A percentile compares a stretch with the other conserved stretches of the same genome.
These are phyloP conservation scores for Termitomyces sp. DNA, from an alignment of 768 basidiomycete genomes.

Conservation along the genomic window DNA sequence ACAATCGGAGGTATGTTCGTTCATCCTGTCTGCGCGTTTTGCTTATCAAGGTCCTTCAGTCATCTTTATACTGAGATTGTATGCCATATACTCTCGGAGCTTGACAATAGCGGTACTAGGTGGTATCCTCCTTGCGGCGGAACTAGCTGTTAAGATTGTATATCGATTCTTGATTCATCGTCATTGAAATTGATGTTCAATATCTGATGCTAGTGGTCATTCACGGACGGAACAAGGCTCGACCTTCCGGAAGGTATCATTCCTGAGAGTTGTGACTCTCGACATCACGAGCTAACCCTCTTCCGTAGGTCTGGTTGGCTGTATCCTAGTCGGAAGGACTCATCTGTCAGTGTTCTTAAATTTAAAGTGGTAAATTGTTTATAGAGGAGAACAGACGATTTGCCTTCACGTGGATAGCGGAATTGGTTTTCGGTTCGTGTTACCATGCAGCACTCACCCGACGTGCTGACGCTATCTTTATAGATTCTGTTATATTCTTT, in stretches of 20 bases:
- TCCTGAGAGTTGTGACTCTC: no score
- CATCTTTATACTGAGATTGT: conserved; percentile 4
- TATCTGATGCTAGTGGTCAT: conserved; percentile 12
- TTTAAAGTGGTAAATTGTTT: background rate
- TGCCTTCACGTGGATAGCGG: conserved; percentile 29
- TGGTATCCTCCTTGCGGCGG: background rate
- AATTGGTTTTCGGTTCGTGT: conserved; percentile 24
- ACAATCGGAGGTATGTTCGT: background rate
- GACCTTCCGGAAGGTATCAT: conserved; percentile 20
- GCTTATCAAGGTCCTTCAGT: background rate
- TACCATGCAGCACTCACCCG: background rate
- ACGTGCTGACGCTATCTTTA: background rate
- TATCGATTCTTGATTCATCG: background rate
- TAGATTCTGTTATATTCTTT: conserved; percentile 13
- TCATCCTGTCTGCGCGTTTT: background rate
- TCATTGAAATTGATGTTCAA: background rate
- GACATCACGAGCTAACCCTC: background rate
- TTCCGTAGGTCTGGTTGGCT: background rate
- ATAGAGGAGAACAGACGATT: background rate
- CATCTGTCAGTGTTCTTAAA: conserved; percentile 16
- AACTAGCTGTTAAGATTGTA: background rate
- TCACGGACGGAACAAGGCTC: conserved; percentile 27
- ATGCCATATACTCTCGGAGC: conserved; percentile 16
- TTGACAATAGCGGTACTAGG: background rate
- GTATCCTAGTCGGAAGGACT: conserved; percentile 14